phyloP scores from a whole-genome alignment of 768 basidiomycete species.

The Arthromyces matolae region DNA sequence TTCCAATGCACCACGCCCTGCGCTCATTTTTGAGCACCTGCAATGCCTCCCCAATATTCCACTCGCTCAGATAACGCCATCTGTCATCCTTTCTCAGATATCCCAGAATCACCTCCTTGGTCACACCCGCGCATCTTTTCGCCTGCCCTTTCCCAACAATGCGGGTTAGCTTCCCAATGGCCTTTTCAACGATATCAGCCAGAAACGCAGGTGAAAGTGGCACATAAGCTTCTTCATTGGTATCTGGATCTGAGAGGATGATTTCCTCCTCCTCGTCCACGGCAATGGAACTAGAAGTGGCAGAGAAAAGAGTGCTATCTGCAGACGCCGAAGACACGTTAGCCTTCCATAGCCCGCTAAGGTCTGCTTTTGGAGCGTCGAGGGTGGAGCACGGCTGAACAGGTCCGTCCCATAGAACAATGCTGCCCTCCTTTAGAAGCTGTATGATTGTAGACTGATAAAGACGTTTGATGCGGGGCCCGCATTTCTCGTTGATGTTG shows the following conservation, averaged over 20 bases:
- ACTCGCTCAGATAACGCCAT: conserved; percentile 63
- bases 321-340: conserved; percentile 25
- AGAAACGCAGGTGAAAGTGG: conserved; percentile 54
- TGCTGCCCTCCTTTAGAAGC: conserved; percentile 67
- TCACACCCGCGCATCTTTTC: conserved; percentile 21
- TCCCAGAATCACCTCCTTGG: conserved; percentile 43
- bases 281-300: conserved; percentile 10
- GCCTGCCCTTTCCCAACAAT: conserved; percentile 12
- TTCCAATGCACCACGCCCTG: conserved; percentile 34
- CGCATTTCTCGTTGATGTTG: conserved; percentile 23
- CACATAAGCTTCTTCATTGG: conserved; percentile 64
- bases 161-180: conserved; percentile 35
- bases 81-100: conserved; percentile 54
- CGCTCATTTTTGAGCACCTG: conserved; percentile 38
- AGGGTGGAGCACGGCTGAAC: conserved; percentile 30
- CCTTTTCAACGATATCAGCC: conserved; percentile 41
- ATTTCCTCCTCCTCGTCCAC: conserved; percentile 38
- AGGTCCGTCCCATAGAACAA: conserved; percentile 71
- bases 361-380: conserved; percentile 13
- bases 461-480: conserved; percentile 59
- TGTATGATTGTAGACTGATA: conserved; percentile 64
- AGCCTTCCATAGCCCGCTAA: conserved; percentile 49
- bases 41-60: conserved; percentile 62
- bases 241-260: conserved; percentile 57
- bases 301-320: conserved; percentile 30